phyloP scores from a whole-genome alignment of 441 rosid genomes.

The Sinapis alba region DNA sequence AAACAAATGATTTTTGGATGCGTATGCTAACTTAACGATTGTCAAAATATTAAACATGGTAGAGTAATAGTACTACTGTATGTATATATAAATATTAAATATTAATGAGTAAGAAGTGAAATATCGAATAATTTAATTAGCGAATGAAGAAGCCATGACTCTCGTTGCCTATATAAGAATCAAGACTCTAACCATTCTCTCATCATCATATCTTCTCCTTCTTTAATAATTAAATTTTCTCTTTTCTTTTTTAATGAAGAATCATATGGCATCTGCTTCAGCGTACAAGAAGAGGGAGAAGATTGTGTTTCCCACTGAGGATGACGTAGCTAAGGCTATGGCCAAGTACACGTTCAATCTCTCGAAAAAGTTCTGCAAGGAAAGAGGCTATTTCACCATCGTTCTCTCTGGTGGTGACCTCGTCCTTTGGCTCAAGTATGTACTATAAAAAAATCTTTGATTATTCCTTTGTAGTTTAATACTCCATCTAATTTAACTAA shows the following conservation, averaged over 20 bases:
- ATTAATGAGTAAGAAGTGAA: not conserved
- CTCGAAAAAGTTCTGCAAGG: constrained; percentile 57
- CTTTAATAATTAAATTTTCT: not conserved
- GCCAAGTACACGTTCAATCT: constrained; percentile 66
- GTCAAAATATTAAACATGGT: not conserved
- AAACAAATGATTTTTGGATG: not conserved
- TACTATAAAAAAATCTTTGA: not conserved
- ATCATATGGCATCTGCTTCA: not conserved
- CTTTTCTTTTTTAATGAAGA: not conserved
- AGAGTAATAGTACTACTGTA: not conserved
- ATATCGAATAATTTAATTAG: not conserved
- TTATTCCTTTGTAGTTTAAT: not conserved
- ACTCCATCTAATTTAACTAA: not conserved
- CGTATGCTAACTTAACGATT: not conserved
- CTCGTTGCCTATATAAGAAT: constrained; percentile 1
- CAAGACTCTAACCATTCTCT: not conserved
- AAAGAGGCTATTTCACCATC: constrained; percentile 69
- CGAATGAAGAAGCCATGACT: not conserved
- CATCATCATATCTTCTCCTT: not conserved
- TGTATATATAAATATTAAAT: not conserved
- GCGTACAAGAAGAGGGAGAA: not conserved
- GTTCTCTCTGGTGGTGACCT: constrained; percentile 88
- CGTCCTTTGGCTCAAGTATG: constrained; percentile 70
- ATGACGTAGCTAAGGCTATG: constrained; percentile 51
- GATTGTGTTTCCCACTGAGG: constrained; percentile 3